Base-by-base conservation (phyloP, 495 filamentous ascomycete species). In the Rusavskia elegans region DNA sequence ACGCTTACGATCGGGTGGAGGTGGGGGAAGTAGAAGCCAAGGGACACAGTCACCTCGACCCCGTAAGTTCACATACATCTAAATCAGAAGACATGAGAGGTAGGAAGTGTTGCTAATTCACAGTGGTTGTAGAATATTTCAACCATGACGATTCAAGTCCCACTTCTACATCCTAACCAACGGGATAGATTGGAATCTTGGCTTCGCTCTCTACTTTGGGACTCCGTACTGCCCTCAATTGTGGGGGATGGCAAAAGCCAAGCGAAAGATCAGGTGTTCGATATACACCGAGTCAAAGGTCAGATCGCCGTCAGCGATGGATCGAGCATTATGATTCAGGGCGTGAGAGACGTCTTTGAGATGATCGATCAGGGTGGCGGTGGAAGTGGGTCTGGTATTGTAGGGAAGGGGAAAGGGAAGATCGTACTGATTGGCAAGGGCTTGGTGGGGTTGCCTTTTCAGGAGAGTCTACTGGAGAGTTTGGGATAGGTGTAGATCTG, bases 281-380 rank as follows among this genome's bases (percentile, higher is more conserved):
- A 93, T 53, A 80, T 98, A 30, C 89, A 98, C 62, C 77, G 92
- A 5, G 59, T 89, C 29, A 98, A 98, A 65, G 89, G 87, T 9
- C 80, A 83, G 19, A 53, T 95, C 5, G 64, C 71, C 0, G 62
- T 84, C 7, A 57, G 69, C 0, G 73, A 83, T 55, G 87, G 86
- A 0, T 65, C 66, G 2, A 72, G 73, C 30, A 84, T 82, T 61
- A 78, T 97, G 56, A 75, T 96, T 5, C 92, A 98, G 63, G 92
- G 89, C 17, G 92, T 98, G 3, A 71, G 90, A 32, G 90, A 96
- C 51, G 72, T 95, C 8, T 98, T 96, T 62, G 92, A 97, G 61
- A 85, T 97, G 17, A 72, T 86, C 32, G 87, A 94, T 52, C 69
- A 70, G 14, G 64, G 62, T 69, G 71, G 3, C 59, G 65, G 21